A percentile compares a stretch with the other conserved stretches of the same genome.
phyloP scores from a whole-genome alignment of 2,329 filamentous ascomycete genomes.

The Scolecobasidium constrictum region DNA sequence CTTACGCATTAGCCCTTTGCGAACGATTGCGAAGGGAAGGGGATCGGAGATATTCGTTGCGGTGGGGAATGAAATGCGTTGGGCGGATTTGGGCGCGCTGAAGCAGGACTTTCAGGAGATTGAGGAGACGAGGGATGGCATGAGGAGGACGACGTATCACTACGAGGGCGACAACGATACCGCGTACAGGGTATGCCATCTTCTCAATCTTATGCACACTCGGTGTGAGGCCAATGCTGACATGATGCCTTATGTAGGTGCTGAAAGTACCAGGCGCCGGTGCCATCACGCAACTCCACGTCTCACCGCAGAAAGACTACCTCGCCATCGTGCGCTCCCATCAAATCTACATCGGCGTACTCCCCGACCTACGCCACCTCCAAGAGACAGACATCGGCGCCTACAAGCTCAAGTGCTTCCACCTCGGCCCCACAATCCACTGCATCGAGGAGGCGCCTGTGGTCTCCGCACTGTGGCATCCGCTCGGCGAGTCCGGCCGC shows the following conservation, averaged over 20 bases:
- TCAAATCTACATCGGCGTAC: conserved; percentile 76
- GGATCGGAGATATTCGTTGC: conserved; percentile 85
- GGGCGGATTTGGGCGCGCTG: conserved; percentile 72
- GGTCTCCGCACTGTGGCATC: conserved; percentile 82
- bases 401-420: conserved; percentile 75
- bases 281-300: conserved; percentile 72
- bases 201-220: not conserved
- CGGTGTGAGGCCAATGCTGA: too few relatives aligned
- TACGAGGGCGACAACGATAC: conserved; percentile 1
- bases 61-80: conserved; percentile 80
- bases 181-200: conserved; percentile 9
- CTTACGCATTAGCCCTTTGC: conserved; percentile 30
- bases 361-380: conserved; percentile 72
- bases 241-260: too few relatives aligned
- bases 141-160: not conserved
- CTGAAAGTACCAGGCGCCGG: conserved; percentile 70
- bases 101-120: conserved; percentile 35
- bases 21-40: conserved; percentile 60
- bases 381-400: conserved; percentile 47
- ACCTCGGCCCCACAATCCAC: conserved; percentile 85
- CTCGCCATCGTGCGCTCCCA: conserved; percentile 79
- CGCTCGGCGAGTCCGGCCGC: conserved; percentile 68
- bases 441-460: conserved; percentile 76
- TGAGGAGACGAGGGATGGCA: not conserved
- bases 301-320: conserved; percentile 72